Evolutionary conservation across 78 protist species (phyloP), one percentile per base, ranked within the genome.

Genomic region (Planoprotostelium fungivorum): DNA sequence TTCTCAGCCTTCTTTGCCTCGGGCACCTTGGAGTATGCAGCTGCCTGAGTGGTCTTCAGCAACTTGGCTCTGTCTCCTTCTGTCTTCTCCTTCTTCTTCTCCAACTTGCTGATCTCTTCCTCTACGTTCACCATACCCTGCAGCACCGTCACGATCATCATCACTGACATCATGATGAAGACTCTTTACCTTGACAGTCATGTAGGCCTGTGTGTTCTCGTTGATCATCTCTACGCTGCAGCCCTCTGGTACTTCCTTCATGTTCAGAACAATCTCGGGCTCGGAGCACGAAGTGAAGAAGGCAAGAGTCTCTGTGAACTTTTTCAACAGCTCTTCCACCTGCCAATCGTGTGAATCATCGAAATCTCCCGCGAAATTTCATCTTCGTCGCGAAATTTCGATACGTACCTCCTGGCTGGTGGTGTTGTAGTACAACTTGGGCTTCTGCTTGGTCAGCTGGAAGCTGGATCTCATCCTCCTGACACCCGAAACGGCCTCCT

Each of bases 21-120:
- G 34, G 91, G 91, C 36, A 92, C 94, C 84, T 86, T 89, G 51
- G 35, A 89, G 87, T 90, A 93, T 51, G 37, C n/a, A 16, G 94
- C 86, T 1, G 39, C 90, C 84, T 38, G 39, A 87, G 88, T 85
- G 51, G 38, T 88, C 83, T 0, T 36, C 89, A 36, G 87, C 83
- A 39, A 73, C 85, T 37, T 38, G 88, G 23, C 91, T 34, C 37
- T 34, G 63, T 1, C 0, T 87, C 51, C 84, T 83, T 86, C 35
- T 38, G 87, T 37, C 89, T 23, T 38, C 34, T 1, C 91, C 36
- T 0, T 34, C 84, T 93, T 87, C 92, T 93, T 93, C 23, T 36
- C 86, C 39, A 93, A 86, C 89, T 88, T 88, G 39, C 28, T 39
- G 29, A 89, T 63, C 84, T 93, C 95, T 38, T 25, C 84, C 83